Percentiles rank a stretch among this genome's conserved stretches.
Evolutionary conservation across 139 green algal genomes (phyloP).

Genomic region (Chlamydomonas sp.): DNA sequence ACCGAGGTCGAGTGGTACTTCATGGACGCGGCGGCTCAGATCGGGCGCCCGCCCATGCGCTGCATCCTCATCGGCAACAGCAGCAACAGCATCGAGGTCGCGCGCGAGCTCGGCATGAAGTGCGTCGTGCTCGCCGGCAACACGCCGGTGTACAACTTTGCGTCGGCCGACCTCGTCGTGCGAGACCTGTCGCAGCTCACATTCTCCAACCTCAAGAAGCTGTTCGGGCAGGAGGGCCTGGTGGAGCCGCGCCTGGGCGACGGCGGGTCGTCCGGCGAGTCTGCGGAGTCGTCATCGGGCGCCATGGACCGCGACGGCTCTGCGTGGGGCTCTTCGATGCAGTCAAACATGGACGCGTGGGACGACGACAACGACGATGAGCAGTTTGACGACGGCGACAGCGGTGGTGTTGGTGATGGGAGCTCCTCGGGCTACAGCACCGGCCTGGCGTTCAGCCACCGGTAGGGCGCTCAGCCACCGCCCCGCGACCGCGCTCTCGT

Average conservation of each 20-base stretch:
- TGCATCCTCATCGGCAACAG: slow-evolving; percentile 83
- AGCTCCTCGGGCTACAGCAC: no score
- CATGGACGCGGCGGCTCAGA: slow-evolving; percentile 54
- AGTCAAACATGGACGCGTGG: no score
- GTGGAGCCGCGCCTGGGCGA: slow-evolving; percentile 8
- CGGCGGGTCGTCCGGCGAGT: no score
- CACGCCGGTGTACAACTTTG: slow-evolving; percentile 81
- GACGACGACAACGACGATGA: no score
- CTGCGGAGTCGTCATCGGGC: no score
- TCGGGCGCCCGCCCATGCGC: slow-evolving; percentile 76
- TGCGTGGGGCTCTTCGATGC: no score
- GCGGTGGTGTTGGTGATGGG: no score
- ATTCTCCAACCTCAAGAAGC: slow-evolving; percentile 89
- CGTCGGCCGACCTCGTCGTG: slow-evolving; percentile 82
- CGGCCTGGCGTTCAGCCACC: no score
- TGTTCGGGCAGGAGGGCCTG: slow-evolving; percentile 75
- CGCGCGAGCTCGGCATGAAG: slow-evolving; percentile 88
- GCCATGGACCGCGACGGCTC: no score
- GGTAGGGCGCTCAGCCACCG: no score
- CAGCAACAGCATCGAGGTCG: slow-evolving; percentile 81
- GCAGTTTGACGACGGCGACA: no score
- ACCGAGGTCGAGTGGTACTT: slow-evolving; percentile 57
- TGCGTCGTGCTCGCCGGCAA: slow-evolving; percentile 69
- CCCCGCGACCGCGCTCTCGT: no score
- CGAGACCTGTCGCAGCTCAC: slow-evolving; percentile 65